Evolutionary conservation across 495 filamentous ascomycete species (phyloP).

Genomic region (Penicillium simplicissimum): DNA sequence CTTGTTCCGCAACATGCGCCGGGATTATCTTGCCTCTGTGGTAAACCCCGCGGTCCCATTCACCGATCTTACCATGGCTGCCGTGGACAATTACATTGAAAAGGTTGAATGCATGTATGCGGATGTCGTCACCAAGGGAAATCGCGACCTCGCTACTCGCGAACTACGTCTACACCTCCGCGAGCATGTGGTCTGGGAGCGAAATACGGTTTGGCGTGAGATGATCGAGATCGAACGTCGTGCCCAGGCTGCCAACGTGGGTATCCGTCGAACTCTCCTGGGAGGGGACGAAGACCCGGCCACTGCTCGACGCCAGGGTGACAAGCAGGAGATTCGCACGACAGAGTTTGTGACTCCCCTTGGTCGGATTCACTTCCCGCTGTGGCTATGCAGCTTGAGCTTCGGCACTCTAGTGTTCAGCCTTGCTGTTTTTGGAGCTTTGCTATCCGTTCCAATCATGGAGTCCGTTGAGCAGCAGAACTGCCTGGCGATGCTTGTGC

Average conservation of each 20-base stretch:
- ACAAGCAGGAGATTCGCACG: constrained; percentile 62
- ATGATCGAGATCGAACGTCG: constrained; percentile 98
- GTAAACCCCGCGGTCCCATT: constrained; percentile 80
- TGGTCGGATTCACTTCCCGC: constrained; percentile 71
- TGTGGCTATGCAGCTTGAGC: constrained; percentile 79
- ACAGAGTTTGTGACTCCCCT: constrained; percentile 80
- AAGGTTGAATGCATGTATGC: constrained; percentile 80
- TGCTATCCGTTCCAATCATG: constrained; percentile 77
- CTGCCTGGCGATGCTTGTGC: constrained; percentile 88
- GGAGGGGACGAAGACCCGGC: constrained; percentile 71
- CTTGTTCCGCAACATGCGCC: constrained; percentile 73
- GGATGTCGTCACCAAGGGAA: constrained; percentile 75
- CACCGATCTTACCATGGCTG: constrained; percentile 62
- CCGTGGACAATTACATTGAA: constrained; percentile 67
- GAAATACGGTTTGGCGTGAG: constrained; percentile 98
- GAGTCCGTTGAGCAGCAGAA: constrained; percentile 87
- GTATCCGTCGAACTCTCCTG: constrained; percentile 73
- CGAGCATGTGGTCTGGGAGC: constrained; percentile 98
- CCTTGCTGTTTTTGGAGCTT: constrained; percentile 66
- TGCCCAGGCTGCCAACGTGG: constrained; percentile 92
- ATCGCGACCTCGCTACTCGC: constrained; percentile 69
- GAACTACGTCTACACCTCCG: constrained; percentile 89
- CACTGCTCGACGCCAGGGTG: constrained; percentile 76
- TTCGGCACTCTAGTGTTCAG: constrained; percentile 76
- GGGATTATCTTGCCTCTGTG: constrained; percentile 68